Base-by-base conservation (phyloP, 2,329 filamentous ascomycete genomes). In the Chaetomium sp. region DNA sequence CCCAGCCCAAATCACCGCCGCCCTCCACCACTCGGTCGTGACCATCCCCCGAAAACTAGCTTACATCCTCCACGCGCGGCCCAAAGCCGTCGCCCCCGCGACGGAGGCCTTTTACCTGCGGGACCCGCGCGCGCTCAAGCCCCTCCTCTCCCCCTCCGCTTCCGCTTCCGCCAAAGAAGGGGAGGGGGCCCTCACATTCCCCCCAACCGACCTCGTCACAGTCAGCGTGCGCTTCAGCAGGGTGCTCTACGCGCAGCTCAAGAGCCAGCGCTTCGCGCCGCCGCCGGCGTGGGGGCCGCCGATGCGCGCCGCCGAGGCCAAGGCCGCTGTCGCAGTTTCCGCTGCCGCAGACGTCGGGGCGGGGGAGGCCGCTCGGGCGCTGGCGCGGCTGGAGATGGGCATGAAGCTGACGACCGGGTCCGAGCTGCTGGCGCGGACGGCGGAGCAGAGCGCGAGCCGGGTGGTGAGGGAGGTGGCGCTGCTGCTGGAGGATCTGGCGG, bases 331-430 rank as follows among this genome's bases (percentile, higher is more conserved):
- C 6, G 67, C 70, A 2, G 3, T n/a, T 10, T 9, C 62, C 4
- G 27, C 23, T 8, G n/a, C 13, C 4, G 13, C 47, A 21, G 77
- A 71, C n/a, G n/a, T n/a, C n/a, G n/a, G n/a, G 47, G 72, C 60
- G 2, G 38, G 4, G 16, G 27, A 42, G 10, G n/a, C 33, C 1
- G 21, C 47, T 19, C 77, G 71, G 49, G 72, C 60, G 2, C 69
- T 74, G 63, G 78, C 74, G 70, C 78, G 80, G n/a, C 68, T 84
- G 1, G 90, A 94, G 63, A 80, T 90, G 49, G 93, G 93, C 12
- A 94, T 97, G 89, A 98, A 98, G 74, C 78, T 98, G 10, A 85
- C 92, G 0, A 93, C 90, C 70, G 95, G 94, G 0, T 93, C 97
- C 72, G 94, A 99, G 77, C 95, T 98, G 84, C 82, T 98, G 57